These are phyloP conservation scores for Austroboletus niveus DNA, from an alignment of 1,284 basidiomycete genomes.

Conservation along the genomic window DNA sequence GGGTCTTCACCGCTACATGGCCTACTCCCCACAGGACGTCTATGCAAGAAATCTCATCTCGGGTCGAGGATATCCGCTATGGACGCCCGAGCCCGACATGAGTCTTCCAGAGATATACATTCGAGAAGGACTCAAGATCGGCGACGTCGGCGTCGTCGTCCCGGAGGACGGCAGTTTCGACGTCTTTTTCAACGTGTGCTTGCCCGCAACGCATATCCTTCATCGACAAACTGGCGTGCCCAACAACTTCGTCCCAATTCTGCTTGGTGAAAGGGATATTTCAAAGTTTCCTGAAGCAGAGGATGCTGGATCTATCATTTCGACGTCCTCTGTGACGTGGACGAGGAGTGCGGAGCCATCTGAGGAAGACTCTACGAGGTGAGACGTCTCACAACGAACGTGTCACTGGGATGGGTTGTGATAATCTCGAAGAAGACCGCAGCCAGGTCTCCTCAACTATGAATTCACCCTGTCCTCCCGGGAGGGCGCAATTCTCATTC, in stretches of 20 bases:
- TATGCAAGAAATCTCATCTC: slow-evolving; percentile 12
- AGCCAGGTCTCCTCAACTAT: slow-evolving; percentile 5
- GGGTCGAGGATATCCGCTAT: slow-evolving; percentile 30
- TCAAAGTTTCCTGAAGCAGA: slow-evolving; percentile 10
- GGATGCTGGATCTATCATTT: slow-evolving; percentile 11
- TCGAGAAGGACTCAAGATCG: slow-evolving; percentile 22
- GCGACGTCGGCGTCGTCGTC: slow-evolving; percentile 26
- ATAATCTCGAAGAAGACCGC: background rate
- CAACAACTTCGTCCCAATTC: slow-evolving; percentile 7
- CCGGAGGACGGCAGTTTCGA: slow-evolving; percentile 31
- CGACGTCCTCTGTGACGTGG: slow-evolving; percentile 9
- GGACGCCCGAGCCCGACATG: slow-evolving; percentile 25
- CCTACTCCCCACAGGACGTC: slow-evolving; percentile 9
- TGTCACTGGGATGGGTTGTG: too few relatives aligned
- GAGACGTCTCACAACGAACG: too few relatives aligned
- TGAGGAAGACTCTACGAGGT: background rate
- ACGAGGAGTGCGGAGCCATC: background rate
- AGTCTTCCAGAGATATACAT: slow-evolving; percentile 22
- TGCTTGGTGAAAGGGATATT: slow-evolving; percentile 7
- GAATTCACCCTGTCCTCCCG: slow-evolving; percentile 10
- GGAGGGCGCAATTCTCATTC: slow-evolving; percentile 26
- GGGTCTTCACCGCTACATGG: background rate
- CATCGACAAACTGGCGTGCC: slow-evolving; percentile 19
- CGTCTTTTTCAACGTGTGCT: slow-evolving; percentile 34
- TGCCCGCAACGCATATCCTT: slow-evolving; percentile 16